phyloP scores from a whole-genome alignment of 768 basidiomycete genomes.

The Boletus pseudo-olivaceus region DNA sequence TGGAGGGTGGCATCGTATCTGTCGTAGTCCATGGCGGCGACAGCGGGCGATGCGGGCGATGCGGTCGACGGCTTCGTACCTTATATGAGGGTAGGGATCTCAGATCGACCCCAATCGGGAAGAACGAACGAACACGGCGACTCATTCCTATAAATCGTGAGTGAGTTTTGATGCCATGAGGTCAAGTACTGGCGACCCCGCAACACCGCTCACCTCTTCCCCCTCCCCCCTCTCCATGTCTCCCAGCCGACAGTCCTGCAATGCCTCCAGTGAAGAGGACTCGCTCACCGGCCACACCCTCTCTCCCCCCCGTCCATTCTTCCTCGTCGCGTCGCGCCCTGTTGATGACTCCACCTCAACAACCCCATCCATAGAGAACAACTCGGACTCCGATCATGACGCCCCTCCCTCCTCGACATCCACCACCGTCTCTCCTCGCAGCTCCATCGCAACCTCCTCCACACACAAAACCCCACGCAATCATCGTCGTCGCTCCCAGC shows the following conservation, averaged over 20 bases:
- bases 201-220: no score
- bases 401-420: conserved; percentile 17
- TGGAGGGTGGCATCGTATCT: conserved; percentile 31
- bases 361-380: conserved; percentile 22
- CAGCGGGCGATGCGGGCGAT: background rate
- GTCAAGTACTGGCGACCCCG: no score
- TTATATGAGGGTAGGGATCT: conserved; percentile 13
- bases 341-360: conserved; percentile 19
- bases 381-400: conserved; percentile 31
- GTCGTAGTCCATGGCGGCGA: conserved; percentile 32
- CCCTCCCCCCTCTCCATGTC: conserved; percentile 1
- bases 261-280: conserved; percentile 28
- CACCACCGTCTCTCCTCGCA: conserved; percentile 13
- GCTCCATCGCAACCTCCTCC: conserved; percentile 10
- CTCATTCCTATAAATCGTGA: no score
- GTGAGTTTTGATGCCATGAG: no score
- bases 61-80: background rate
- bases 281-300: conserved; percentile 14
- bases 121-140: no score
- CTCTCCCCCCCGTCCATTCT: conserved; percentile 37
- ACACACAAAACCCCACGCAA: conserved; percentile 19
- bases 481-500: conserved; percentile 25
- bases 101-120: conserved; percentile 13
- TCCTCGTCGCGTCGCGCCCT: conserved; percentile 25
- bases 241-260: conserved; percentile 10